Conservation (phyloP, 768 basidiomycete species). For the Tephrocybe sp. region DNA sequence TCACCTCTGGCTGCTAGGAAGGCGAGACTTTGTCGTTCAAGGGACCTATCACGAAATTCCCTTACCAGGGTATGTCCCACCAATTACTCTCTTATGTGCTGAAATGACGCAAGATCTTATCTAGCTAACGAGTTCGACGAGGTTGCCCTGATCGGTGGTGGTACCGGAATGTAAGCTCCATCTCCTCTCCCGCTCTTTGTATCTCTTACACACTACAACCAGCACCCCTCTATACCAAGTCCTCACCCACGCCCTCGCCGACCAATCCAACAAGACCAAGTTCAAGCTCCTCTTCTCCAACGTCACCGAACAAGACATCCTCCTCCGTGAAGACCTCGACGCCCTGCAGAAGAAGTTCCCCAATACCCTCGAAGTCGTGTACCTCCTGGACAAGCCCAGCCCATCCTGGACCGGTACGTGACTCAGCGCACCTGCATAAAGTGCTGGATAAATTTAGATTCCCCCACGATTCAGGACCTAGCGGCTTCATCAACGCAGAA, state of each 20-base stretch:
- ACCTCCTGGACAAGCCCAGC: slow-evolving; percentile 79
- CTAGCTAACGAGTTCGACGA: slow-evolving; percentile 84
- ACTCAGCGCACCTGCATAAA: too few relatives aligned
- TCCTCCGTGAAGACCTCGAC: slow-evolving; percentile 79
- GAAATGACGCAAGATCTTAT: slow-evolving; percentile 1
- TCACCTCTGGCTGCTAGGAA: slow-evolving; percentile 31
- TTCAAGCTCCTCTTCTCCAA: slow-evolving; percentile 94
- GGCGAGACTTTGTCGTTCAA: slow-evolving; percentile 87
- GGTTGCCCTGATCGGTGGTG: slow-evolving; percentile 89
- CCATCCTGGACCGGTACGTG: slow-evolving; percentile 53
- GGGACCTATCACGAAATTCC: slow-evolving; percentile 87
- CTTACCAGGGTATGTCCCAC: slow-evolving; percentile 67
- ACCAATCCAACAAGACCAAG: slow-evolving; percentile 86
- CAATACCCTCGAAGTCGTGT: slow-evolving; percentile 76
- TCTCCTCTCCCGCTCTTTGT: slow-evolving; percentile 3
- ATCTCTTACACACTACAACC: slow-evolving; percentile 6
- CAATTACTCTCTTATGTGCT: background rate
- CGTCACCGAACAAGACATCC: slow-evolving; percentile 86
- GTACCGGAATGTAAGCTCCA: slow-evolving; percentile 80
- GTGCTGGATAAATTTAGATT: slow-evolving; percentile 2
- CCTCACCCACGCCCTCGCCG: slow-evolving; percentile 67
- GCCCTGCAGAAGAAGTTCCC: slow-evolving; percentile 67
- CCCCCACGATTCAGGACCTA: slow-evolving; percentile 41
- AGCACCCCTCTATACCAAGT: slow-evolving; percentile 88
- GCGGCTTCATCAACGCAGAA: slow-evolving; percentile 74